Evolutionary conservation across 2,329 filamentous ascomycete genomes (phyloP), one percentile per base, ranked within the genome.

Genomic region (Arthrinium puccinioides): DNA sequence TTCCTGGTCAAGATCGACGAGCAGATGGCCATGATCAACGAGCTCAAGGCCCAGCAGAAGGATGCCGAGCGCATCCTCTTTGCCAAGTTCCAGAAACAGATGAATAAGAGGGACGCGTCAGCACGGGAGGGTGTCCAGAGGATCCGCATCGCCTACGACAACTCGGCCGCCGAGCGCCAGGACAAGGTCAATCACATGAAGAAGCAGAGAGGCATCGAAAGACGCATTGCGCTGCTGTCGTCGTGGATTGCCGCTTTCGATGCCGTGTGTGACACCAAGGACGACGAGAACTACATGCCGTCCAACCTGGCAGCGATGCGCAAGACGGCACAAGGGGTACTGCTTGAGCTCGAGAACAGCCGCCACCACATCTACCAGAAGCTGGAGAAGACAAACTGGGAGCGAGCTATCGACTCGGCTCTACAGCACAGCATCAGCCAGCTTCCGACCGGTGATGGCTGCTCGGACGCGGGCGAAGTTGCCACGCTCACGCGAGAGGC

Each of bases 1-100:
- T 98, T 95, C 64, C 66, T 98, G 58, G 92, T 96, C 69, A 97
- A 97, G 73, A 98, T 98, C 52, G 90, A 98, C 56, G 92, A 98
- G 64, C 90, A 98, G 59, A 89, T 95, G 74, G 83, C 81, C n/a
- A 64, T 96, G 54, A 98, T 98, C 60, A 95, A 94, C 50, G 89
- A 97, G 58, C 76, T 98, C 38, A 88, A 92, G 64, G 84, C 84
- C 19, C 87, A 96, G 59, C 87, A 95, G 56, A 94, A 88, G 58
- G 86, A 97, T 39, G 82, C 82, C 5, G 92, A 97, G 55, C 76
- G 75, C 25, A 69, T 79, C 4, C 88, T 87, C 34, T 90, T 90
- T 49, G 72, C 76, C 49, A 97, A 97, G 55, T 94, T 96, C 65
- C 82, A 82, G 51, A 96, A 95, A 61, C 87, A 94, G 50, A 78